Percentiles rank a stretch among this genome's conserved stretches.
phyloP scores from a whole-genome alignment of 202 grass and related monocot species.

The Saccharum hybrid region DNA sequence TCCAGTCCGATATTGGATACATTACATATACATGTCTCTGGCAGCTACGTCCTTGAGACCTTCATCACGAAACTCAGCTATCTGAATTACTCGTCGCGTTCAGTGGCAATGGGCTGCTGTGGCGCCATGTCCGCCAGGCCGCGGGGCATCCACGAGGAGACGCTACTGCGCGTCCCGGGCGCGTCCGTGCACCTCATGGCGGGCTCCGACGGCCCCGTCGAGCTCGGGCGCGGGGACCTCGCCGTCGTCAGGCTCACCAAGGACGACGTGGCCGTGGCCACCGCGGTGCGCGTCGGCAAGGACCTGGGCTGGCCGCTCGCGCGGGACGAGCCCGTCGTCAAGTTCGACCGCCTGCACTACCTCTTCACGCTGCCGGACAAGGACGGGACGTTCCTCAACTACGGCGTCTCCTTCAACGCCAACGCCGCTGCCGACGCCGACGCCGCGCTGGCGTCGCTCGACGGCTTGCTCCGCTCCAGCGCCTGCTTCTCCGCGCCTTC shows the following conservation, averaged over 20 bases:
- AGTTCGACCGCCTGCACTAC: constrained; percentile 77
- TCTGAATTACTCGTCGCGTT: background rate
- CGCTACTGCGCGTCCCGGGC: constrained; percentile 67
- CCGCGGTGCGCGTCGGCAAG: constrained; percentile 61
- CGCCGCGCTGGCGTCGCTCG: constrained; percentile 64
- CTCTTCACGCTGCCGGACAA: constrained; percentile 83
- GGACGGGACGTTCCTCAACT: constrained; percentile 82
- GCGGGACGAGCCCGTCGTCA: constrained; percentile 88
- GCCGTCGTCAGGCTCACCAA: constrained; percentile 58
- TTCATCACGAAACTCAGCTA: background rate
- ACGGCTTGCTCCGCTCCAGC: constrained; percentile 65
- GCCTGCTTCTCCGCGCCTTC: constrained; percentile 72
- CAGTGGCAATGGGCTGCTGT: constrained; percentile 60
- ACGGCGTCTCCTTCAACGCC: constrained; percentile 74
- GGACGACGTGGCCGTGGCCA: constrained; percentile 63
- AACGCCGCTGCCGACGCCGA: constrained; percentile 15
- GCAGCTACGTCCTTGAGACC: background rate
- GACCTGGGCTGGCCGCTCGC: constrained; percentile 87
- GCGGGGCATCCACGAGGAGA: constrained; percentile 59
- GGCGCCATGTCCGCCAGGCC: constrained; percentile 47
- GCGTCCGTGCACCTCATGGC: constrained; percentile 69
- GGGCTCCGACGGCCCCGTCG: constrained; percentile 50
- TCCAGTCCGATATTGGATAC: background rate
- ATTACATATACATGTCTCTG: background rate
- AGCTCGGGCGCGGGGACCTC: constrained; percentile 75